Conservation (phyloP, 148 eudicot species). For the Agrostemma githago region DNA sequence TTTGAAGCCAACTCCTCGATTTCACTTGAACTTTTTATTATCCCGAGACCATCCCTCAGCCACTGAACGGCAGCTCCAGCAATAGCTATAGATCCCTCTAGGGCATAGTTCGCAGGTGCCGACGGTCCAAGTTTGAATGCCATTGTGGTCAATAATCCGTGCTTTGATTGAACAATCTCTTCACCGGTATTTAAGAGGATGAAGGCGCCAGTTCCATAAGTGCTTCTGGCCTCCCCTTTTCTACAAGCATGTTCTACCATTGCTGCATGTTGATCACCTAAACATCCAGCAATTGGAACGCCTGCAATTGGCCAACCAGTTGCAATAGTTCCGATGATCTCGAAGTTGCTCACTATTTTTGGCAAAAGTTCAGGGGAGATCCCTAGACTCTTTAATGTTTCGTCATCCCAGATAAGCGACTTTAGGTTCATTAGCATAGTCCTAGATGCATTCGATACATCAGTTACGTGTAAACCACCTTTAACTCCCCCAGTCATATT, state of each 20-base stretch:
- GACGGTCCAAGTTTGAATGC: constrained; percentile 86
- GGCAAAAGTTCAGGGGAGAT: constrained; percentile 63
- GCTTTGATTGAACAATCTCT: constrained; percentile 57
- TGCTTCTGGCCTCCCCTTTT: constrained; percentile 94
- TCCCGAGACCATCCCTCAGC: too few relatives aligned
- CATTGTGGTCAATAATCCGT: constrained; percentile 78
- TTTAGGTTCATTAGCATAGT: constrained; percentile 94
- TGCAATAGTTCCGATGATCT: constrained; percentile 57
- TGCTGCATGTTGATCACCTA: constrained; percentile 98
- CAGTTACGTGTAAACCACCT: constrained; percentile 79
- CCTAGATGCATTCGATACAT: constrained; percentile 90
- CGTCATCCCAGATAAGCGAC: too few relatives aligned
- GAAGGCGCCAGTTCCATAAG: constrained; percentile 96
- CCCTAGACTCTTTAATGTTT: constrained; percentile 53
- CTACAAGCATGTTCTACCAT: constrained; percentile 93
- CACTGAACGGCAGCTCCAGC: constrained; percentile 99
- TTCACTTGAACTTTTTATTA: constrained; percentile 70
- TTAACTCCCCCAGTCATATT: constrained; percentile 80
- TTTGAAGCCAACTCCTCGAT: constrained; percentile 77
- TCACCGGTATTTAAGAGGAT: constrained; percentile 89
- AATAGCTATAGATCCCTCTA: constrained; percentile 96
- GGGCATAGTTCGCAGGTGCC: constrained; percentile 81
- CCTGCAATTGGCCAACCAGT: constrained; percentile 84
- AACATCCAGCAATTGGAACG: constrained; percentile 86
- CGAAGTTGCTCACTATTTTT: constrained; percentile 79